Base-by-base conservation (phyloP, 179 eudicot species). In the Silene vulgaris region DNA sequence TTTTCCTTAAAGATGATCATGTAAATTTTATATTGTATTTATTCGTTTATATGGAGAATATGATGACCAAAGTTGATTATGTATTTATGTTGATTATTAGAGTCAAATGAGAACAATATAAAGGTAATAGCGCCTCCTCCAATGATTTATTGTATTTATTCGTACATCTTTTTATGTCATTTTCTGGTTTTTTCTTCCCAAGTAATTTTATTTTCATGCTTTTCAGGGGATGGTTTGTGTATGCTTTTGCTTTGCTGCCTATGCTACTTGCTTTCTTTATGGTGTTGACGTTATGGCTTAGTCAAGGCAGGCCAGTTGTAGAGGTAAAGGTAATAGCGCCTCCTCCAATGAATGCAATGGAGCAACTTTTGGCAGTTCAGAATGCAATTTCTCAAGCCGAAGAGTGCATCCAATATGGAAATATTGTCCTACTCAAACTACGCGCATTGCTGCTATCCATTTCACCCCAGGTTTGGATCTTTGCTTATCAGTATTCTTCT, bases 331-430 rank as follows among this genome's bases (percentile, higher is more conserved):
- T 93, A 20, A 37, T 69, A 56, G 89, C 86, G n/a, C 98, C 98
- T 16, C 97, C 96, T 65, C 65, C 90, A 40, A 90, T 87, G 90
- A 93, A 87, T 79, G 86, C 89, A 8, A 82, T 93, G 91, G 98
- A 93, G 80, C 98, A 93, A 78, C 90, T 93, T 63, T 83, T 91
- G 86, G 98, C 97, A 37, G 90, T 93, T 64, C 98, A 93, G 79
- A 93, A 84, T 79, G 93, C 89, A 50, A 80, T 93, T 78, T 86
- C 98, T 72, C 90, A 87, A 80, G 87, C 89, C 62, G 97, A 93
- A 83, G 97, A 89, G 87, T 78, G 84, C 74, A 80, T 93, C 82
- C 97, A 91, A 80, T 90, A 85, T 71, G 96, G 88, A 78, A 93
- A 93, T 76, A 77, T 93, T 35, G 71, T 88, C 78, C 91, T 93